Base-by-base conservation (phyloP, 139 green algal genomes). In the Micractinium conductrix region DNA sequence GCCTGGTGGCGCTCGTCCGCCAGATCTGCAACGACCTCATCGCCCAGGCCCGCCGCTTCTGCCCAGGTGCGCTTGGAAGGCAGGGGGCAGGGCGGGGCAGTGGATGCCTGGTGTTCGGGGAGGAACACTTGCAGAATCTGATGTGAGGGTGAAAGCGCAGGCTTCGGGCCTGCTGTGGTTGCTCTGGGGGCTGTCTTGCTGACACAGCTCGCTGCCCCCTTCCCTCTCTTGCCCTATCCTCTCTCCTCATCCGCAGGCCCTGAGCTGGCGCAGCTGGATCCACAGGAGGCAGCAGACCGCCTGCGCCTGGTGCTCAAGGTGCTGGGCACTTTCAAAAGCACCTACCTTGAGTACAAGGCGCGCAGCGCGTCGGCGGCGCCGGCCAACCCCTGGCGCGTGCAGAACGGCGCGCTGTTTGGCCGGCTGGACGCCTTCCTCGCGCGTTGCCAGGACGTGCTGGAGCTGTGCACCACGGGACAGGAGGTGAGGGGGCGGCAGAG, bases 11-110 rank as follows among this genome's bases (percentile, higher is more conserved):
- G 28, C 88, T 98, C 30, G 89, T 98, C 86, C 91, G 92, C 10
- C 92, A 97, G 89, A 92, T 97, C 38, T 97, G 93, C 92, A 97
- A 97, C 89, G 94, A 96, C 88, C 88, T 98, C 19, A 97, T 98
- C 88, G 90, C 91, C 88, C 95, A 97, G 91, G 91, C 93, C 1
- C 92, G 91, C 87, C 94, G 93, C 85, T 95, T 92, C 83, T 67
- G 80, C 33, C 84, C 79, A 87, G 87, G 87, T 89, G 37, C n/a
- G 76, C 4, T 78, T 63, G 53, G 53, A 5, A 16, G 10, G 53
- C 53, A 62, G 6, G 53, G 8, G 53, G 45, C 10, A 62, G 53
- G 26, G 5, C 24, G 19, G 24, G 53, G 53, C 24, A 21, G 53
- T 62, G 53, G 53, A 19, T 4, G 53, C 53, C 2, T 62, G 53